Conservation (phyloP, 768 basidiomycete species). For the Krasilnikovozyma curviuscula region DNA sequence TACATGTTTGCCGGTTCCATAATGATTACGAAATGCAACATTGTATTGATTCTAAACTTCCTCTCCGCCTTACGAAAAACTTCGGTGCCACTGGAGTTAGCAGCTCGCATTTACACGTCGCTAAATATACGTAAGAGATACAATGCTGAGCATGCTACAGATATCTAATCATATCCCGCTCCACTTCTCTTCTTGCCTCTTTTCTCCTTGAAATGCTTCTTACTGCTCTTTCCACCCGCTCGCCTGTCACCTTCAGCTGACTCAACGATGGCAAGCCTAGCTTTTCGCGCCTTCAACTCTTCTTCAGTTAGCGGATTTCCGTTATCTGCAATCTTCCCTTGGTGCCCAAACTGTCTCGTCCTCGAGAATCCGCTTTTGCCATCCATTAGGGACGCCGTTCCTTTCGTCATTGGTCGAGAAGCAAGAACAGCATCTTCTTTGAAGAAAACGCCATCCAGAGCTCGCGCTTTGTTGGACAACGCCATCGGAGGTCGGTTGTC, state of each 20-base stretch:
- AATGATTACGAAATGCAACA: too few relatives aligned
- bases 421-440: constrained; percentile 35
- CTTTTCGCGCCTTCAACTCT: constrained; percentile 1
- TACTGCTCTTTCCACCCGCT: constrained; percentile 31
- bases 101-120: too few relatives aligned
- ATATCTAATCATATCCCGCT: constrained; percentile 81
- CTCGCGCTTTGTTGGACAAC: constrained; percentile 32
- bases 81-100: too few relatives aligned
- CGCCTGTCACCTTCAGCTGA: constrained; percentile 29
- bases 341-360: constrained; percentile 56
- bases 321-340: constrained; percentile 57
- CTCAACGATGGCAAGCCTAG: constrained; percentile 29
- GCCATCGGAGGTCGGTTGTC: constrained; percentile 30
- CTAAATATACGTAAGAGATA: too few relatives aligned
- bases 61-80: too few relatives aligned
- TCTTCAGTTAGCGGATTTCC: constrained; percentile 41
- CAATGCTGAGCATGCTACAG: too few relatives aligned
- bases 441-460: constrained; percentile 70
- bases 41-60: too few relatives aligned
- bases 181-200: constrained; percentile 77
- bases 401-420: constrained; percentile 46
- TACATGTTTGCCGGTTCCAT: too few relatives aligned
- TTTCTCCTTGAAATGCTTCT: constrained; percentile 74
- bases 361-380: constrained; percentile 44
- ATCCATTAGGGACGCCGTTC: constrained; percentile 30